Evolutionary conservation across 257 asterid species (phyloP), one percentile per base, ranked within the genome.

Genomic region (Pogostemon cablin): DNA sequence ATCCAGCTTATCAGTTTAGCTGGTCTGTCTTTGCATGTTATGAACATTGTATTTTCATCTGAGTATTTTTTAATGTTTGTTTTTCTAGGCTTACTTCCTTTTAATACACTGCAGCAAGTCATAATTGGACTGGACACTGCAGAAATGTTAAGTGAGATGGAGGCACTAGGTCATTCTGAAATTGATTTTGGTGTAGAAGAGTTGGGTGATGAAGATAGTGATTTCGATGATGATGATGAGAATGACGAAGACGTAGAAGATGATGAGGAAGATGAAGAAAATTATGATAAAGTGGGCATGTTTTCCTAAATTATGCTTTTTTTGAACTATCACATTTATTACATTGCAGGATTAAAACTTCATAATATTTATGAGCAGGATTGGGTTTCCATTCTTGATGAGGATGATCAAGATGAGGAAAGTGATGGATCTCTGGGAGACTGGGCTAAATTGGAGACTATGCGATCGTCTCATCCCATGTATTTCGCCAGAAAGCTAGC

Each of bases 381-480:
- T 25, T 95, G 98, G 98, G 96, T 87, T 81, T 62, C 87, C 75
- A 81, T 89, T 79, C 83, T 88, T 80, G 99, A 85, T 65, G 97
- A 86, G 65, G 96, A 89, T 50, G 92, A 86, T 76, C 76, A 76
- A 77, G 89, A 83, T 59, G 93, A 84, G 57, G 96, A 86, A 67
- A 90, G 87, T 70, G 96, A 91, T 81, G 96, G 71, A 61, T 91
- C 96, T 20, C 71, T 86, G 11, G 99, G 96, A 54, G 97, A 93
- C 77, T 93, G 98, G 98, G 96, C 96, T 75, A 89, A 93, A 73
- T 81, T 93, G 86, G 96, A 89, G 73, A 93, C 99, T 1, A 91
- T 89, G 98, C 90, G 91, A 60, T 81, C 96, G 80, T 88, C 96
- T 78, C 99, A 93, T 86, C 99, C 98, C 37, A 91, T 91, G 87